Conservation (phyloP, 495 filamentous ascomycete species). For the Trichoderma virens region DNA sequence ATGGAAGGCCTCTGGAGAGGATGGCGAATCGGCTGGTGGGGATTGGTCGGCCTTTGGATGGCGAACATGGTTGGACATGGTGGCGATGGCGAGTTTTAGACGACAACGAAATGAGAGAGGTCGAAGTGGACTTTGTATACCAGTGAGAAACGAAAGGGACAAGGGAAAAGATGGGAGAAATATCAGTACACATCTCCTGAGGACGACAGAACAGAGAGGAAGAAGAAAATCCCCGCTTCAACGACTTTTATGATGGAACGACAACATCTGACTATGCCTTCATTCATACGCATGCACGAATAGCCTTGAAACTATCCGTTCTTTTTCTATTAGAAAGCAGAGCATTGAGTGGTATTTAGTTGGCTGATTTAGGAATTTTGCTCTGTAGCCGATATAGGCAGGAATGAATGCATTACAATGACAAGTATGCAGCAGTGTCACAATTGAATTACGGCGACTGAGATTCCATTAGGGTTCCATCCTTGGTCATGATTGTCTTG, state of each 20-base stretch:
- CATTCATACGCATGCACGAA: slow-evolving; percentile 1
- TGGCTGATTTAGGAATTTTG: background rate
- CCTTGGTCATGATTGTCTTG: too few relatives aligned
- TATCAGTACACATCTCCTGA: background rate
- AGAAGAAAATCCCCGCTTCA: slow-evolving; percentile 3
- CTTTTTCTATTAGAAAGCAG: slow-evolving; percentile 2
- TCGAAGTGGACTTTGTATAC: background rate
- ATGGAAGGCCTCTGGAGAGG: slow-evolving; percentile 80
- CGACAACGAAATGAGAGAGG: background rate
- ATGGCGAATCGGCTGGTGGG: slow-evolving; percentile 96
- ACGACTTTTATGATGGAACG: slow-evolving; percentile 5
- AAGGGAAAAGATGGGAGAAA: background rate
- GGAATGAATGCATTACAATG: background rate
- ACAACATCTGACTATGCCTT: background rate
- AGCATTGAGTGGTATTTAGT: background rate
- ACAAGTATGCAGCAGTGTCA: background rate
- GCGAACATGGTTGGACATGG: slow-evolving; percentile 35
- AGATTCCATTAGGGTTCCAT: too few relatives aligned
- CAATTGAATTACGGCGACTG: too few relatives aligned
- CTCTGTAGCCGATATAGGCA: background rate
- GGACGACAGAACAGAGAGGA: background rate
- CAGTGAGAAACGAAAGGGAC: background rate
- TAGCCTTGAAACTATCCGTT: background rate
- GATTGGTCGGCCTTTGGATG: slow-evolving; percentile 76
- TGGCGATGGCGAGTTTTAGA: slow-evolving; percentile 42